Percentiles rank a stretch among this genome's conserved stretches.
These are phyloP conservation scores for Grammothele lineata DNA, from an alignment of 768 basidiomycete species.

Conservation along the genomic window DNA sequence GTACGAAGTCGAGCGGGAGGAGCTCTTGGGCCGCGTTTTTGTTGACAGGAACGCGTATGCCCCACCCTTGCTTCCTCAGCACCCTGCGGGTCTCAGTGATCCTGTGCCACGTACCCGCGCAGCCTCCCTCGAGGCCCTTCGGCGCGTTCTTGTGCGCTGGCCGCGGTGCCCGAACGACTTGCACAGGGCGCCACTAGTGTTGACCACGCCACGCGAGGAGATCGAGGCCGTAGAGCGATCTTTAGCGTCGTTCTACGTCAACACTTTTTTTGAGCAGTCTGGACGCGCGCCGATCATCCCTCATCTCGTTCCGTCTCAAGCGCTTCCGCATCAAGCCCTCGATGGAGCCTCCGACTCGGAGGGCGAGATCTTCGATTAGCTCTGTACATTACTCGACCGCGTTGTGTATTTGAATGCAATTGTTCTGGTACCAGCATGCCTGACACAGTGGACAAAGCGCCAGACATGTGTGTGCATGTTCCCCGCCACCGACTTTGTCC, in stretches of 20 bases:
- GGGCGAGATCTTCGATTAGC: too few species aligned
- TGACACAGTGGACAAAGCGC: too few species aligned
- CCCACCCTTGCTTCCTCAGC: not conserved
- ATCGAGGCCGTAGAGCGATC: not conserved
- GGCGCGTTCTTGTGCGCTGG: not conserved
- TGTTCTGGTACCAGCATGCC: too few species aligned
- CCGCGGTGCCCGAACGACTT: not conserved
- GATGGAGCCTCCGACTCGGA: too few species aligned
- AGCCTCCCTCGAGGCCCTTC: not conserved
- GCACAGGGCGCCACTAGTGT: too few species aligned
- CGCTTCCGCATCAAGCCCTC: too few species aligned
- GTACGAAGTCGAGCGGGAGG: not conserved
- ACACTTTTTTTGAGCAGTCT: not conserved
- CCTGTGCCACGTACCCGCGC: not conserved
- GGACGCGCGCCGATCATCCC: conserved; percentile 1
- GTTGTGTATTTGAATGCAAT: too few species aligned
- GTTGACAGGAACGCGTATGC: not conserved
- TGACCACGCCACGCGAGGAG: not conserved
- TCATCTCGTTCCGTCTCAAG: too few species aligned
- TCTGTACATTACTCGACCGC: too few species aligned
- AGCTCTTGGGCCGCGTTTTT: not conserved
- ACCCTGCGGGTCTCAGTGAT: not conserved
- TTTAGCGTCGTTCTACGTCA: not conserved
- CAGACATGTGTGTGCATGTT: too few species aligned
- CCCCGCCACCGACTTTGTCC: too few species aligned